Base-by-base conservation (phyloP, 2,329 filamentous ascomycete species). In the Aureobasidium uvarum region DNA sequence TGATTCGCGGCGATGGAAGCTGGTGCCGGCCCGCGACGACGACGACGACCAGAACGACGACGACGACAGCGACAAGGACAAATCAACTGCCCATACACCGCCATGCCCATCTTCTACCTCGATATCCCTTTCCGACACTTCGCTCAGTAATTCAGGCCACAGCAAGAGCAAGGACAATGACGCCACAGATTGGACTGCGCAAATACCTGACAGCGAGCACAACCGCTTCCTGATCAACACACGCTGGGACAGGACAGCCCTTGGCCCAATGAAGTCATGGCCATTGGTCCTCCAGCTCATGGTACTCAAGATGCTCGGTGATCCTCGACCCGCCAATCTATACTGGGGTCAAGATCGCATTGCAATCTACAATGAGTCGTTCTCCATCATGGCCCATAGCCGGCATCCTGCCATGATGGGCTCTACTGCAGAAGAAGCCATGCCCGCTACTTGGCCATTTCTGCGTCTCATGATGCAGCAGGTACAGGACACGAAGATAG, bases 191-290 rank as follows among this genome's bases (percentile, higher is more conserved):
- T 56, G 52, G 52, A 56, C 52, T 6, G 7, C 16, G 20, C 36
- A 56, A 2, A 56, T 56, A 39, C 52, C 52, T 2, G 28, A 28
- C 31, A 56, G 36, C 20, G 36, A 39, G 23, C 52, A 56, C 52
- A 56, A 56, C 23, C 52, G n/a, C 20, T 56, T 56, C 13, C 20
- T 56, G 5, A 39, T 56, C 38, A 43, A 56, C 52, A 56, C 52
- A 2, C 52, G 23, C 33, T 56, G 36, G 52, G 52, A 56, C 20
- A 56, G 43, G 52, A 56, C 52, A 18, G 33, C 28, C 20, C 52
- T 88, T 82, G n/a, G 80, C 7, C 58, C 58, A 1, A 62, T 62
- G 1, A 18, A 13, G 2, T 36, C 25, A 5, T 62, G 58, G 58
- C 33, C 58, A 1, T 16, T 28, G 6, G 36, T 48, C 0, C 13